Evolutionary conservation across 371 early-diverging fungal species (phyloP), one percentile per base, ranked within the genome.

Genomic region (Apophysomyces elegans): DNA sequence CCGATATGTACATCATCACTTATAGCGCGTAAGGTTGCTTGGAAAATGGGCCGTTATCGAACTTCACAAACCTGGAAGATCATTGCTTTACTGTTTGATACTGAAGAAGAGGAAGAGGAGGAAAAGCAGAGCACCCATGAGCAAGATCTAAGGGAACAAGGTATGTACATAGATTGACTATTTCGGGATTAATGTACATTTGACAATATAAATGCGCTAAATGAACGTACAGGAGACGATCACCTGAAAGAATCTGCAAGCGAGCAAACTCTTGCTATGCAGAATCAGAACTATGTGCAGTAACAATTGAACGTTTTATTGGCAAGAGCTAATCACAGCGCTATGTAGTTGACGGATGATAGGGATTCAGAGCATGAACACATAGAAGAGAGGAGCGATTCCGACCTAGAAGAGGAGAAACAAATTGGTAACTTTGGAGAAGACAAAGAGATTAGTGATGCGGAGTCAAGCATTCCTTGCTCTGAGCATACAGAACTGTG

Each of bases 31-130:
- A 64, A 87, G 87, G 61, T 83, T 37, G 93, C 92, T 4, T 84
- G 81, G 78, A 85, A 87, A 61, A 77, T 88, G 64, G 86, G 86
- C 32, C 75, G 83, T 26, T 88, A 81, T 59, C 84, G 91, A 18
- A 88, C 90, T 5, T 86, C 92, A 9, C 93, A 93, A 68, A 90
- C 93, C 8, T 95, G 95, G 95, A 86, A 82, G 44, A 84, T 93
- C 14, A 61, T 93, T n/a, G 84, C 86, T 43, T 71, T 91, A 39
- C 73, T 93, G 39, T 91, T 82, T 70, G 84, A 74, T 16, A 76
- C 62, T 4, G 39, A 70, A 7, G 74, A 78, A 58, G 66, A 69
- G 58, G 62, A 68, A 7, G 67, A 78, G 39, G 57, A 66, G 0
- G 70, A 73, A 8, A 37, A 68, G 4, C 58, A 47, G 14, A 38